A percentile compares a stretch with the other conserved stretches of the same genome.
Conservation (phyloP, 2,329 filamentous ascomycete species). For the Onygenales sp. region DNA sequence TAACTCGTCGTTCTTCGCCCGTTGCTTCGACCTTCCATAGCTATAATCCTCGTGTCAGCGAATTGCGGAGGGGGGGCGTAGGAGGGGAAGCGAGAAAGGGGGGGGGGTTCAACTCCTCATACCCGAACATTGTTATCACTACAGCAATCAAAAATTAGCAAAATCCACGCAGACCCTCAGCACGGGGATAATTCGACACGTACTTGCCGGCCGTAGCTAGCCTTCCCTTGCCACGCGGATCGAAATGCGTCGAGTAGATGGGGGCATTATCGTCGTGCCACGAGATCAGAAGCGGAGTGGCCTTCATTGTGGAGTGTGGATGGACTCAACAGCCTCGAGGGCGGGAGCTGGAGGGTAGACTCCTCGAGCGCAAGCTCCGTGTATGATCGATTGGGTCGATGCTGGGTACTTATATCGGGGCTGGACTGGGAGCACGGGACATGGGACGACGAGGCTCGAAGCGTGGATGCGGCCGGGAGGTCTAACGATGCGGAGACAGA, state of each 20-base stretch:
- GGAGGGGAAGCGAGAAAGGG: conserved; percentile 12
- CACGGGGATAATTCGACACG: conserved; percentile 12
- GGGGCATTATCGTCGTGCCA: conserved; percentile 98
- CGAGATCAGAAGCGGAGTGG: conserved; percentile 89
- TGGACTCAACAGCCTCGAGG: conserved; percentile 1
- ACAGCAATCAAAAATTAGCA: conserved; percentile 7
- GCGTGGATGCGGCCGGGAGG: too few relatives aligned
- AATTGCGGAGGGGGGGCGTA: conserved; percentile 6
- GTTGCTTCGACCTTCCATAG: conserved; percentile 84
- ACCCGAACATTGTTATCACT: conserved; percentile 88
- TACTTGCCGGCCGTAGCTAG: conserved; percentile 82
- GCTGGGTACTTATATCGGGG: background rate
- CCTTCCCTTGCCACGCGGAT: conserved; percentile 81
- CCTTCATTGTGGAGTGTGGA: conserved; percentile 62
- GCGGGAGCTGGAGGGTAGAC: background rate
- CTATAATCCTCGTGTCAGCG: conserved; percentile 40
- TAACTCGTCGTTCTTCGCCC: conserved; percentile 78
- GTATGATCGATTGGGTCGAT: background rate
- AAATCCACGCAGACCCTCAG: background rate
- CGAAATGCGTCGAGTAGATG: conserved; percentile 96
- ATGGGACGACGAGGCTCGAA: too few relatives aligned
- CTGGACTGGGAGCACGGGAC: too few relatives aligned
- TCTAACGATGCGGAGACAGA: too few relatives aligned
- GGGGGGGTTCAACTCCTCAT: conserved; percentile 29
- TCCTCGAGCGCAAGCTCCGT: background rate